These are phyloP conservation scores for Colletotrichum trifolii DNA, from an alignment of 2,329 filamentous ascomycete genomes.

Conservation along the genomic window DNA sequence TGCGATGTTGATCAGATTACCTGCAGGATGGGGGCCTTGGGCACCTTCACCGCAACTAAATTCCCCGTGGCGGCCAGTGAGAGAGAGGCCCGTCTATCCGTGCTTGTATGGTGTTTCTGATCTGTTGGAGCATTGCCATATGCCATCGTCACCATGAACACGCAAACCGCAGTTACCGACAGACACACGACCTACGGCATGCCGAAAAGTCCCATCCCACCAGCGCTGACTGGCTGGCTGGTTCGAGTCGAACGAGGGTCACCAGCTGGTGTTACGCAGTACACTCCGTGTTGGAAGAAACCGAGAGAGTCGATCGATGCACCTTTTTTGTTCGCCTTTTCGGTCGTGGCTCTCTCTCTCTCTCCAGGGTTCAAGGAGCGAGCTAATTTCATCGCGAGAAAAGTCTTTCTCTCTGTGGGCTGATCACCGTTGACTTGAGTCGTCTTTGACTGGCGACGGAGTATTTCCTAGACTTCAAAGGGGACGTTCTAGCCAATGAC, in stretches of 20 bases:
- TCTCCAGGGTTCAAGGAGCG: conserved; percentile 13
- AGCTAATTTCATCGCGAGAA: background rate
- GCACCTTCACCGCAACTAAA: conserved; percentile 36
- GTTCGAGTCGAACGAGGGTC: too few species aligned
- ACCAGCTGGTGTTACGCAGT: too few species aligned
- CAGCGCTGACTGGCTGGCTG: too few species aligned
- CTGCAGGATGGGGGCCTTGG: conserved; percentile 33
- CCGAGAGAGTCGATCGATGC: too few species aligned
- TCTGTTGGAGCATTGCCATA: too few species aligned
- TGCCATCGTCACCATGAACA: too few species aligned
- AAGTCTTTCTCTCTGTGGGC: conserved; percentile 6
- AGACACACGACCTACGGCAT: too few species aligned
- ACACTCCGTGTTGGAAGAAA: too few species aligned
- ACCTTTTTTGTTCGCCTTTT: background rate
- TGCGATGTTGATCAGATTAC: conserved; percentile 32
- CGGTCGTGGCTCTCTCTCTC: background rate
- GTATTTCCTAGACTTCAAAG: conserved; percentile 8
- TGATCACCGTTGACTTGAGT: conserved; percentile 12
- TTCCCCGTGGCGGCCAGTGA: background rate
- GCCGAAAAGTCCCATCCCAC: too few species aligned
- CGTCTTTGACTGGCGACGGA: conserved; percentile 4
- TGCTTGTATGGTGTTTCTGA: too few species aligned
- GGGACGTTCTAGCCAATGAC: conserved; percentile 1
- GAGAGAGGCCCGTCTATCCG: too few species aligned
- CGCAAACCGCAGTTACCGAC: too few species aligned